A percentile compares a stretch with the other conserved stretches of the same genome.
phyloP scores from a whole-genome alignment of 345 rosid genomes.

The Angophora floribunda region DNA sequence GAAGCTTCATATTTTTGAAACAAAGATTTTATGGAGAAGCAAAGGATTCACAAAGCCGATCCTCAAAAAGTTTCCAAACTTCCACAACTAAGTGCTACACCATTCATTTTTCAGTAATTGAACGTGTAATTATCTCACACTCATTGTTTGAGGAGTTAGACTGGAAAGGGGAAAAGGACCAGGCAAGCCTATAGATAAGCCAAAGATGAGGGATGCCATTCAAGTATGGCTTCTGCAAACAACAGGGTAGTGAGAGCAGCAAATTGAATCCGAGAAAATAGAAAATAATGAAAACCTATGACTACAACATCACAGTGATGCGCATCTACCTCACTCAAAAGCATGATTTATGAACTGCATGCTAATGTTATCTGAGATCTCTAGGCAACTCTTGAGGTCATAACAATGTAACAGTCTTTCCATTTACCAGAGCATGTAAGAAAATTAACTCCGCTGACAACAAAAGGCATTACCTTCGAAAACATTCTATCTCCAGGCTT shows the following conservation, averaged over 20 bases:
- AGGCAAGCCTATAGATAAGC: not conserved
- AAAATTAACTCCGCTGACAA: not conserved
- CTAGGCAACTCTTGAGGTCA: not conserved
- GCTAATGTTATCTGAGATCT: not conserved
- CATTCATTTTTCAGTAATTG: not conserved
- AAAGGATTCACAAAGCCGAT: not conserved
- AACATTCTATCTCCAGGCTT: slow-evolving; percentile 41
- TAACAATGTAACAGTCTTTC: not conserved
- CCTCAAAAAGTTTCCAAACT: not conserved
- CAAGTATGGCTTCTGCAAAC: not conserved
- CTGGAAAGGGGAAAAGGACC: not conserved
- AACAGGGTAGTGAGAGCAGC: not conserved
- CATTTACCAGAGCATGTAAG: not conserved
- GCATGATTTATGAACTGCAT: not conserved
- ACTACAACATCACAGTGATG: not conserved
- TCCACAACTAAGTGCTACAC: not conserved
- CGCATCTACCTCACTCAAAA: not conserved
- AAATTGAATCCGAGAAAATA: not conserved
- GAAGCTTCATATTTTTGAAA: not conserved
- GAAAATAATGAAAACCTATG: not conserved
- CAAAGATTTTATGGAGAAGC: not conserved
- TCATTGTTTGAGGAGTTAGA: not conserved
- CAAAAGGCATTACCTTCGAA: slow-evolving; percentile 32
- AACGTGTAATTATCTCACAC: not conserved
- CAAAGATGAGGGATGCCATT: not conserved